Base-by-base conservation (phyloP, 129 eudicot genomes). In the Pulicaria dysenterica region DNA sequence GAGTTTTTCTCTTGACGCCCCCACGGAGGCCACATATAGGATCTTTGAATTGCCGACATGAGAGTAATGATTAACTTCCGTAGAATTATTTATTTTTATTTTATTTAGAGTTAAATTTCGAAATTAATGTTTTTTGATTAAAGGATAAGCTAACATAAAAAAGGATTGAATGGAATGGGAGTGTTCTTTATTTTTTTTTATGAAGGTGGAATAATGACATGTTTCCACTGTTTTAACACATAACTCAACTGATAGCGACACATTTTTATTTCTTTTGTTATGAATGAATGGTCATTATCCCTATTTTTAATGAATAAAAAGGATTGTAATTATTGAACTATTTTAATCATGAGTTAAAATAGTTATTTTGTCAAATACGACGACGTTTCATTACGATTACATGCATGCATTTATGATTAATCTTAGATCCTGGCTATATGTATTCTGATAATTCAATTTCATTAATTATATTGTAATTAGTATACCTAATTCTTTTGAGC, bases 141-240 rank as follows among this genome's bases (percentile, higher is more conserved):
- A 9, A 58, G 42, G 10, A 58, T 3, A 31, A 57, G 36, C 3
- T 40, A 14, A 41, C 3, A 24, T 24, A 14, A 41, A 63, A 58
- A 42, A 8, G 36, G n/a, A 24, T 57, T 57, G n/a, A 19, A 19
- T 57, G 39, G 9, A 9, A 63, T 4, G 39, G 39, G 51, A 41
- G 69, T 63, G 69, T 45, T 63, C 2, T 63, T n/a, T 14, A 19
- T 3, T 37, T 60, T 58, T 3, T 19, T 37, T 5, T 13, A 48
- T 49, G 41, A 48, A 34, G 41, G 56, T 67, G 72, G 72, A 48
- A 67, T 48, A 47, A 41, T 70, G 75, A 55, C 61, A 44, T 58
- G 16, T 7, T 31, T 70, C 54, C 70, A 44, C 70, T 62, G 41
- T 62, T 62, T 62, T 62, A 62, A 39, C 31, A 24, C 31, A 24